Evolutionary conservation across 257 asterid species (phyloP).

Genomic region (Gentiana dahurica): DNA sequence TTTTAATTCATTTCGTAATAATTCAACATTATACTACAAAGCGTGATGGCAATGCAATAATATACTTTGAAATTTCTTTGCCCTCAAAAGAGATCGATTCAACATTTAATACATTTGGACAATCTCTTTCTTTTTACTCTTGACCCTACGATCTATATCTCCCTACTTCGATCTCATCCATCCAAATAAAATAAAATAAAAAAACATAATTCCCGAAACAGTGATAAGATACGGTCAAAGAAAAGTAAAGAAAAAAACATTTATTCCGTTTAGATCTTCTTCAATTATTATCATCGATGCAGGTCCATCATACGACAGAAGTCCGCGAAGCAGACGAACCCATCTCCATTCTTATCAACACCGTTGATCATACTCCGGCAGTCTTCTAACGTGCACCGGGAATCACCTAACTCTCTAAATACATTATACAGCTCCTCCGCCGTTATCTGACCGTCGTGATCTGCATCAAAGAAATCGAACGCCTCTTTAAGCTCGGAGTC

Average conservation of each 20-base stretch:
- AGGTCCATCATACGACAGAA: constrained; percentile 70
- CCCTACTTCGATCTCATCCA: not conserved
- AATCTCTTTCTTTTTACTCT: not conserved
- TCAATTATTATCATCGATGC: constrained; percentile 17
- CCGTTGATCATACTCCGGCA: constrained; percentile 80
- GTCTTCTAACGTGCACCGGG: constrained; percentile 72
- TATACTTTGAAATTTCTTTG: too few species aligned
- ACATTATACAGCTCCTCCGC: constrained; percentile 67
- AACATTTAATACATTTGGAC: not conserved
- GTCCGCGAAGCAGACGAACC: constrained; percentile 90
- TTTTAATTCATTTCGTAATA: too few species aligned
- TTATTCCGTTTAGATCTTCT: not conserved
- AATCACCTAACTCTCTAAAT: constrained; percentile 53
- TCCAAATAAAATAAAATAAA: not conserved
- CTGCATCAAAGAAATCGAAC: constrained; percentile 72
- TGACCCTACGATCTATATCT: not conserved
- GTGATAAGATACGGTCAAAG: too few species aligned
- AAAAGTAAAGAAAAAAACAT: not conserved
- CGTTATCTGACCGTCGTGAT: constrained; percentile 71
- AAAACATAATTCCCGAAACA: not conserved
- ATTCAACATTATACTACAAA: too few species aligned
- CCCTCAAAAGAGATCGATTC: not conserved
- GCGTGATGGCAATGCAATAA: too few species aligned
- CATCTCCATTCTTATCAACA: constrained; percentile 66
- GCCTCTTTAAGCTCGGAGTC: constrained; percentile 45